Base-by-base conservation (phyloP, 164 flowering plant species). In the Cinnamomum chago region DNA sequence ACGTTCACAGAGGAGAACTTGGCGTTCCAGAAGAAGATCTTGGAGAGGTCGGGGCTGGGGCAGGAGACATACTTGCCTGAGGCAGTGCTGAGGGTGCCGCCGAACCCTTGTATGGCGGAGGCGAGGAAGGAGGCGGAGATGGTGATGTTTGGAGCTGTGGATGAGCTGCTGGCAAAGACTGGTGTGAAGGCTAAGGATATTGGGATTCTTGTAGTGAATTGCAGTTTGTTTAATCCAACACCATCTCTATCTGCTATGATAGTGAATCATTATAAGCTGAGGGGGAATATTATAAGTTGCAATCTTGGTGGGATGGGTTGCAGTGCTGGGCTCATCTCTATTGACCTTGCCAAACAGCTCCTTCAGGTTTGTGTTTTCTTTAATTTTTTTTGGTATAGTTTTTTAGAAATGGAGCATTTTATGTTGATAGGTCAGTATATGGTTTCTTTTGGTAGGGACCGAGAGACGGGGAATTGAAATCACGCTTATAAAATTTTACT, bases 251-350 rank as follows among this genome's bases (percentile, higher is more conserved):
- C 93, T 0, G 89, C 94, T 35, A 89, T 88, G 95, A 73, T 92
- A 47, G 90, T 92, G 25, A 90, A 92, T 68, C 88, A 84, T 33
- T 92, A 92, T 82, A 92, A 92, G 86, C 88, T 92, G 14, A 82
- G 97, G 76, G 91, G 90, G 2, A 89, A 90, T 75, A 73, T 92
- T 22, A 50, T 81, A 81, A 90, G 90, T 80, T 90, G 84, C 27
- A 92, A 88, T 73, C 91, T 92, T 58, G 92, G 95, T 73, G 97
- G 97, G 1, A 92, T 92, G 97, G 97, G 97, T 0, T 92, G 97
- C 81, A 92, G 97, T 74, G 97, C 97, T 62, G 97, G 97, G 0
- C 80, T 92, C 25, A 89, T 92, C 28, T 90, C 97, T 5, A 88
- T 92, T 1, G 97, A 91, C 71, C 94, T 92, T 24, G 97, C 94